phyloP scores from a whole-genome alignment of 257 asterid species.

The Nicotiana sylvestris region DNA sequence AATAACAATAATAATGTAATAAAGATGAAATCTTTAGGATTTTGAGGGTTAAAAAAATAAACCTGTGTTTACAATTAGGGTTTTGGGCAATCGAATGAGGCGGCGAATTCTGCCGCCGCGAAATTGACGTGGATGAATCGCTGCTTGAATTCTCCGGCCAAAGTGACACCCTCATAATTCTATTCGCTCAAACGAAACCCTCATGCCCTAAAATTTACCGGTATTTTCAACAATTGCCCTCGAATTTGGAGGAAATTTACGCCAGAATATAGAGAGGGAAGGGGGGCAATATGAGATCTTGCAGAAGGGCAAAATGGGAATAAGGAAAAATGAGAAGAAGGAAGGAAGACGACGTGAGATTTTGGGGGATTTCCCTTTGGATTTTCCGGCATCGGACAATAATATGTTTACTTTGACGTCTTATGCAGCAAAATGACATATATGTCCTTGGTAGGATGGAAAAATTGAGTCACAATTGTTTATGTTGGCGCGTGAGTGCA shows the following conservation, averaged over 20 bases:
- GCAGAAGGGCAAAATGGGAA: conserved; percentile 33
- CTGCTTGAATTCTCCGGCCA: conserved; percentile 55
- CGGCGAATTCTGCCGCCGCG: conserved; percentile 22
- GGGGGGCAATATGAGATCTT: conserved; percentile 25
- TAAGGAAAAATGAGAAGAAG: conserved; percentile 15
- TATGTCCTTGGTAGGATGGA: neutral
- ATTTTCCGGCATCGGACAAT: conserved; percentile 40
- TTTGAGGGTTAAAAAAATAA: conserved; percentile 12
- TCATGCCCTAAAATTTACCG: conserved; percentile 35
- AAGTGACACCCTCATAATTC: conserved; percentile 26
- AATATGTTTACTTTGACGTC: conserved; percentile 17
- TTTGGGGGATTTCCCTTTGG: neutral
- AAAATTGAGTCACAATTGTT: neutral
- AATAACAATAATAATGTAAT: conserved; percentile 1
- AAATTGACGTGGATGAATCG: conserved; percentile 33
- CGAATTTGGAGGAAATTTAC: conserved; percentile 25
- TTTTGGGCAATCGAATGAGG: conserved; percentile 24
- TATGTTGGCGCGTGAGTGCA: neutral
- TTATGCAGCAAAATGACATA: neutral
- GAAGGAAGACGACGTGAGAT: conserved; percentile 12
- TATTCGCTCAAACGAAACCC: conserved; percentile 56
- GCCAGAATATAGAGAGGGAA: neutral
- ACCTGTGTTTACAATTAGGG: conserved; percentile 51
- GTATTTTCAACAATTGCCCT: conserved; percentile 26
- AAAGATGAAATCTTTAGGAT: conserved; percentile 23